Base-by-base conservation (phyloP, 2,329 filamentous ascomycete genomes). In the Fusarium verticillioides region DNA sequence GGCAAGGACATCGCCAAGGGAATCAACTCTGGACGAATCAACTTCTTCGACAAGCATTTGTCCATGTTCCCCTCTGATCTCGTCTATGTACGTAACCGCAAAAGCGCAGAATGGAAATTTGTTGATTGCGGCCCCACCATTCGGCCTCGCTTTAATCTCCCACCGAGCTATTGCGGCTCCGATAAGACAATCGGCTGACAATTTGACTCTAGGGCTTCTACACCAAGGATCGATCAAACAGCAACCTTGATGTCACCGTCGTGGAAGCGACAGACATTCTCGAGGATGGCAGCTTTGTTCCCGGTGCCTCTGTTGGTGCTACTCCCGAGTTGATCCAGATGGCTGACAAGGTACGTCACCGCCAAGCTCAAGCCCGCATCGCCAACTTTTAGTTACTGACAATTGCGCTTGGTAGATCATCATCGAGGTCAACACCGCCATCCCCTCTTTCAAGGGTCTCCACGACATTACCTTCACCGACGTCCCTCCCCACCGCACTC, bases 401-500 rank as follows among this genome's bases (percentile, higher is more conserved):
- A 61, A 32, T 61, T 26, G 44, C 53, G 54, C 47, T 21, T 21
- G 23, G 32, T 19, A 87, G 88, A 90, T 97, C 83, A 94, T 97
- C 79, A 94, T 97, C 79, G 94, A 97, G 85, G 93, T 97, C 83
- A 97, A 97, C 86, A 97, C 95, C 1, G 86, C 94, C 3, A 89
- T 93, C 57, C 94, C 94, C 9, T 94, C 90, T 47, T 95, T 97
- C 79, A 92, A 96, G 81, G 95, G 94, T 59, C 88, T 97, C 23
- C 94, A 97, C 86, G 95, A 97, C 79, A 97, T 97, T 81, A 95
- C 93, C 70, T 92, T 95, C 88, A 94, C 92, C n/a, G 93, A 96
- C 75, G 85, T 95, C 16, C 94, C 94, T 23, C 94, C 94, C 5
- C 84, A 87, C 74, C 88, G 94, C 75, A 97, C 96, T 85, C 94